Percentiles rank a stretch among this genome's conserved stretches.
Conservation (phyloP, 768 basidiomycete genomes). For the Leucocoprinus leucothites region DNA sequence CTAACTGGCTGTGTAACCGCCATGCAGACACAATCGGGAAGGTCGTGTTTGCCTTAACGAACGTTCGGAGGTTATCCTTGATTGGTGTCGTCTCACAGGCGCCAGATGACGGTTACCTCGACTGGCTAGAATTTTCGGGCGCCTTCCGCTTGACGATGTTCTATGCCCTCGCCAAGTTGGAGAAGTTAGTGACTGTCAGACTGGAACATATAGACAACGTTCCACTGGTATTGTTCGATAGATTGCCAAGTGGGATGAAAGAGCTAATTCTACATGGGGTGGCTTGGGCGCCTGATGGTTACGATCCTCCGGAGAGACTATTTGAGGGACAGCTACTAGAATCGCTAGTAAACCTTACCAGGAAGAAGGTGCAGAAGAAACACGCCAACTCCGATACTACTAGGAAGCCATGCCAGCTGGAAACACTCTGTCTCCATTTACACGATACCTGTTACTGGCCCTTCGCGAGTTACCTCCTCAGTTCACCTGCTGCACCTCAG, state of each 20-base stretch:
- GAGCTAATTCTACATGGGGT: background rate
- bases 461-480: background rate
- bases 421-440: background rate
- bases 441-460: background rate
- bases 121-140: background rate
- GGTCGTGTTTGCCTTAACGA: background rate
- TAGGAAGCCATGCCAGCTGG: background rate
- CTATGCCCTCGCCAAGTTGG: background rate
- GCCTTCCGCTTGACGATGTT: background rate
- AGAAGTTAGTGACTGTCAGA: background rate
- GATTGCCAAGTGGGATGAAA: background rate
- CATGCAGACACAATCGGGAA: background rate
- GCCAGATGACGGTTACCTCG: constrained; percentile 1
- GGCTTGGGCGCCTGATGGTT: constrained; percentile 2
- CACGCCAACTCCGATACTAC: background rate
- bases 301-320: background rate
- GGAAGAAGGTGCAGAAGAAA: background rate
- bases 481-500: background rate
- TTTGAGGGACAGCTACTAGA: background rate
- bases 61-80: background rate
- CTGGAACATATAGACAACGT: constrained; percentile 2
- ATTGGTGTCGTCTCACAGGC: constrained; percentile 5
- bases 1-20: background rate
- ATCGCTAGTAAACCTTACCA: background rate
- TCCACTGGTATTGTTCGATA: background rate